Base-by-base conservation (phyloP, 768 basidiomycete genomes). In the Pisolithus tinctorius region DNA sequence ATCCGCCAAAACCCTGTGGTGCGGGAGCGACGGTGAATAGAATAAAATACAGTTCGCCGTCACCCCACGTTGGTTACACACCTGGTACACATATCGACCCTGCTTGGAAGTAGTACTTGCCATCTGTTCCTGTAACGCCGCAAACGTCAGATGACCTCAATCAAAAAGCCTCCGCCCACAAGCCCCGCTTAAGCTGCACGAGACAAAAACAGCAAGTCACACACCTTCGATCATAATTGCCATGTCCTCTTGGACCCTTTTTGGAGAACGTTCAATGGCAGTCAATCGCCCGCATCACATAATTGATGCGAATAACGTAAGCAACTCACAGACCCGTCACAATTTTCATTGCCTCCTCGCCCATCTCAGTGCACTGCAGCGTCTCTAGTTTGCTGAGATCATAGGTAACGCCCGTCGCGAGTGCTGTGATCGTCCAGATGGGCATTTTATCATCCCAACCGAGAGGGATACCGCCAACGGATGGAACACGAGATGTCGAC, bases 101-200 rank as follows among this genome's bases (percentile, higher is more conserved):
- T 39, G 80, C 84, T 61, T 86, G 86, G 58, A 90, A 81, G 62
- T 87, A 84, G 56, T 87, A 85, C 53, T 73, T 72, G 39, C 86
- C 85, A 50, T 90, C 83, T 20, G 71, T 63, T 47, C 84, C 83
- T 82, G 30, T 11, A 11, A 61, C 53, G 43, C 60, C 59, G 55
- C 57, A 14, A 8, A 34, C 45, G 45, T 46, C 45, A 46, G 58
- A 47, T 40, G 39, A 38, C 45, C 52, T 58, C 55, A 62, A 52
- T 49, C 31, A 20, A 31, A 20, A 31, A 31, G 30, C n/a, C 27
- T n/a, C 44, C 44, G 30, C 14, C 6, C 30, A 49, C 50, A 50
- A 39, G 47, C 46, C 40, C 17, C 45, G 30, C 30, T 31, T 31
- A 31, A 31, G 30, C 30, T 31, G 30, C 30, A 31, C 30, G 43